phyloP scores from a whole-genome alignment of 352 stramenopile genomes.

The Phytophthora quininea region DNA sequence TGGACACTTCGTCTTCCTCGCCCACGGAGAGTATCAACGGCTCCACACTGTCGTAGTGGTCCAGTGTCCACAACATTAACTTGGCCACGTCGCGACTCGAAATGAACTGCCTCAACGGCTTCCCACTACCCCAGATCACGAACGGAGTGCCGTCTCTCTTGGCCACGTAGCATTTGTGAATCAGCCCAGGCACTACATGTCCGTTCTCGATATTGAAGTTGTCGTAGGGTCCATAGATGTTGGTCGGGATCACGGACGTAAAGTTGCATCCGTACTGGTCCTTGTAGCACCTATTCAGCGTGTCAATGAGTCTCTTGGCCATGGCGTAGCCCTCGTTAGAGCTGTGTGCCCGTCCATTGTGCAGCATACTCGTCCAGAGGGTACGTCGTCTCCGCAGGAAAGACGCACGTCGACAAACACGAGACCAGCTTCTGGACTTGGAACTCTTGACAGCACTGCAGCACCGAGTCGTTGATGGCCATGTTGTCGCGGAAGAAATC shows the following conservation, averaged over 20 bases:
- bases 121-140: slow-evolving; percentile 95
- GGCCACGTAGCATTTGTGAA: slow-evolving; percentile 98
- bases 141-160: slow-evolving; percentile 92
- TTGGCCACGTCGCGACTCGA: slow-evolving; percentile 95
- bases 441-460: slow-evolving; percentile 93
- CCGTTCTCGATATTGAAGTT: slow-evolving; percentile 98
- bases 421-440: slow-evolving; percentile 95
- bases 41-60: slow-evolving; percentile 86
- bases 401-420: slow-evolving; percentile 98
- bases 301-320: slow-evolving; percentile 98
- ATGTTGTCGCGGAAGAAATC: slow-evolving; percentile 99
- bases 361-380: slow-evolving; percentile 98
- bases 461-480: slow-evolving; percentile 99
- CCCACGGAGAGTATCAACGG: slow-evolving; percentile 97
- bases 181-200: slow-evolving; percentile 98
- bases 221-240: slow-evolving; percentile 98
- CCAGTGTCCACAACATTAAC: slow-evolving; percentile 90
- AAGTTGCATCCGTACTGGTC: slow-evolving; percentile 97
- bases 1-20: slow-evolving; percentile 94
- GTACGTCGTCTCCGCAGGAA: slow-evolving; percentile 98
- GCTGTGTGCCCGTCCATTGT: slow-evolving; percentile 79
- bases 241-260: slow-evolving; percentile 99
- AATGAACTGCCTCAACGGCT: slow-evolving; percentile 98
- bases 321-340: slow-evolving; percentile 96
- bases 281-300: slow-evolving; percentile 96